These are phyloP conservation scores for Poterioochromonas sp. DNA, from an alignment of 352 stramenopile species.

Conservation along the genomic window DNA sequence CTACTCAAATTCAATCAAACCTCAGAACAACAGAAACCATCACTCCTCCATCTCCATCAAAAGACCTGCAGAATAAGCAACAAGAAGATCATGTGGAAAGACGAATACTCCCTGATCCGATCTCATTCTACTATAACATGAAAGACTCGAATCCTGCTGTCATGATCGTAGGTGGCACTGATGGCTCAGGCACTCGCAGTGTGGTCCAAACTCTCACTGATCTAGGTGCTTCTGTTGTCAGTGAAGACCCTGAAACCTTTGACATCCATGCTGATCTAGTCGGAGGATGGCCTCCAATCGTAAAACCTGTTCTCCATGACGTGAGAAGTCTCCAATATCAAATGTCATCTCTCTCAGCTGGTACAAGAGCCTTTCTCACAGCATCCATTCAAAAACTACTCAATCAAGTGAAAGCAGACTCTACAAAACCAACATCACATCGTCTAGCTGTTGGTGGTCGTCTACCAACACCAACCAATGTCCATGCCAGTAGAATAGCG, in stretches of 20 bases:
- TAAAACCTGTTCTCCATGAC: constrained; percentile 44
- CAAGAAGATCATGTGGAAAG: no score
- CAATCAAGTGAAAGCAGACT: constrained; percentile 7
- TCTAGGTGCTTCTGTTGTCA: constrained; percentile 50
- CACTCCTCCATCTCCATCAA: no score
- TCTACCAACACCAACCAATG: neutral
- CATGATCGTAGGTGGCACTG: constrained; percentile 51
- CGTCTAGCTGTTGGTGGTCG: constrained; percentile 27
- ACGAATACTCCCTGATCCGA: no score
- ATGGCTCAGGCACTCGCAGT: constrained; percentile 52
- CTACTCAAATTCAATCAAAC: no score
- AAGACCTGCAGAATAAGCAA: no score
- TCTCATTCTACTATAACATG: no score
- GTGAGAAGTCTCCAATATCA: neutral
- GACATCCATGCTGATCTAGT: constrained; percentile 50
- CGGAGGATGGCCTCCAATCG: constrained; percentile 51
- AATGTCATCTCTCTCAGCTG: neutral
- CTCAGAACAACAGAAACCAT: no score
- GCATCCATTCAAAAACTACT: neutral
- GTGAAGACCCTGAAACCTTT: constrained; percentile 50
- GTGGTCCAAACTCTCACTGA: constrained; percentile 48
- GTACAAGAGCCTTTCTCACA: neutral
- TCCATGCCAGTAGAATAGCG: constrained; percentile 15
- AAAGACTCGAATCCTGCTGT: no score
- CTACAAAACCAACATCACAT: constrained; percentile 2